Evolutionary conservation across 495 filamentous ascomycete genomes (phyloP), one percentile per base, ranked within the genome.

Genomic region (Penicillium flavigenum): DNA sequence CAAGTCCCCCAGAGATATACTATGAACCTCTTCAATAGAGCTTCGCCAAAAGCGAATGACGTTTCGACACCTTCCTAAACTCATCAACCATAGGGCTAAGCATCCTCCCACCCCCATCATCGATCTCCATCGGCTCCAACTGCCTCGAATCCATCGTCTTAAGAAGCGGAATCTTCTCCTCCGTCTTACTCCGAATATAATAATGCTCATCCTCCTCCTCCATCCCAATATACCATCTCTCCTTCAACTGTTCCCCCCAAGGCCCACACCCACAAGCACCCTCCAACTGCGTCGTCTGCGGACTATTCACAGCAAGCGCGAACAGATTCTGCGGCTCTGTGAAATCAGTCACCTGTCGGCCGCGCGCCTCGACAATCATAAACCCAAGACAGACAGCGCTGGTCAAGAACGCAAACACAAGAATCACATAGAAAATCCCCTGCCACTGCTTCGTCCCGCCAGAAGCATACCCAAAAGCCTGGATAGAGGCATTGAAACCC

Each of bases 291-390:
- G 73, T 51, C 26, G 76, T 81, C 0, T 82, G 76, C 20, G 88
- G 88, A 43, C 81, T 85, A 64, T 90, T 89, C 29, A 91, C 69
- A 2, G 87, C 82, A 1, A 91, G 69, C 1, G 84, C 70, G 65
- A 91, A 91, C 0, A 90, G 69, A 58, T 90, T 90, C 48, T 81
- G 80, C 2, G 88, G 87, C 57, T 92, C 88, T 14, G 86, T 88
- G 70, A 87, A 91, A 66, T 91, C 89, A 11, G 84, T 88, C 16
- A 90, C 75, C 42, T 87, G 84, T 17, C 80, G 79, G 1, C 76
- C 73, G 52, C 74, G 69, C 20, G 79, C 64, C 24, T 76, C 69
- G 36, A 76, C 60, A 50, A 82, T 45, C 60, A 86, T 72, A 65
- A 85, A 87, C 5, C 72, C 59, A n/a, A 91, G 72, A 49, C 83